These are phyloP conservation scores for Holtermanniella nyarrowii DNA, from an alignment of 768 basidiomycete species.

Conservation along the genomic window DNA sequence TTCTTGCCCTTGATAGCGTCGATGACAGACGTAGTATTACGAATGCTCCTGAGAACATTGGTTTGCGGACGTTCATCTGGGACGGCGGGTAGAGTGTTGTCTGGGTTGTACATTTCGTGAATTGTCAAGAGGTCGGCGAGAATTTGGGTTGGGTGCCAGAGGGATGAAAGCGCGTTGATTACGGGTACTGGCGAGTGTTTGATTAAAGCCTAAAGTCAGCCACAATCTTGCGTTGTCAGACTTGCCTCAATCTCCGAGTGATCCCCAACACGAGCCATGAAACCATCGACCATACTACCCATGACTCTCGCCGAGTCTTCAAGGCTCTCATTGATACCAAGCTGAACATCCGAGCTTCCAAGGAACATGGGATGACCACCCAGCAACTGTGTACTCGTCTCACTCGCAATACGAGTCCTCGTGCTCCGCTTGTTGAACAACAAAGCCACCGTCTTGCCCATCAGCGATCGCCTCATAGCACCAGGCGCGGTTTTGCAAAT, in stretches of 20 bases:
- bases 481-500: conserved; percentile 18
- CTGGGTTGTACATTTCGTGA: conserved; percentile 50
- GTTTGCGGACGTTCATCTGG: conserved; percentile 7
- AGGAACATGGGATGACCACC: conserved; percentile 87
- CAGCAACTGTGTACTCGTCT: conserved; percentile 66
- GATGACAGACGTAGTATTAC: conserved; percentile 40
- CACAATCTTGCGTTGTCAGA: conserved; percentile 1
- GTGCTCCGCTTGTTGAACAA: conserved; percentile 91
- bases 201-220: conserved; percentile 65
- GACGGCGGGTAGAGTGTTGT: conserved; percentile 20
- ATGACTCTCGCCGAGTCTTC: conserved; percentile 80
- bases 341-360: conserved; percentile 79
- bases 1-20: conserved; percentile 65
- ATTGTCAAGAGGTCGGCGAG: conserved; percentile 88
- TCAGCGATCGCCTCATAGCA: conserved; percentile 13
- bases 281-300: conserved; percentile 89
- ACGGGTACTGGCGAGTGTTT: conserved; percentile 86
- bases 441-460: conserved; percentile 71
- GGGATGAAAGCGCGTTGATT: conserved; percentile 85
- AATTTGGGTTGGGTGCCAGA: conserved; percentile 94
- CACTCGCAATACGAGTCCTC: conserved; percentile 76
- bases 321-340: conserved; percentile 85
- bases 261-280: conserved; percentile 89
- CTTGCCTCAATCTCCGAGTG: conserved; percentile 85
- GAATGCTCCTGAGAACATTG: conserved; percentile 10